phyloP scores from a whole-genome alignment of 805 yeast genomes.

The Cyberlindnera misumaiensis region DNA sequence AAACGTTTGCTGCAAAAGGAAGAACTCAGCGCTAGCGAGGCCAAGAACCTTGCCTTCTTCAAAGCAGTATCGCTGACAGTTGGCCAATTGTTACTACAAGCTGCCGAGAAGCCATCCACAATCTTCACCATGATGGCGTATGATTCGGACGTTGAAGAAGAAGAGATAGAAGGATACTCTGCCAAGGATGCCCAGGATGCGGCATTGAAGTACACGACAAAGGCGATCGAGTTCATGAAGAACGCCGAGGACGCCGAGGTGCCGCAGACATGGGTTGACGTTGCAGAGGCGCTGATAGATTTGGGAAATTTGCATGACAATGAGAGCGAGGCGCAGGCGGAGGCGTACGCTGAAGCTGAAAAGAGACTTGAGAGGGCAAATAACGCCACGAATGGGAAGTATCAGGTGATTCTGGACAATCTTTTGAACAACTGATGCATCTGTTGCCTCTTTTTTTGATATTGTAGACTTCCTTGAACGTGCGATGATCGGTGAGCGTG shows the following conservation, averaged over 20 bases:
- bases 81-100: conserved; percentile 58
- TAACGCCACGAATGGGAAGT: conserved; percentile 73
- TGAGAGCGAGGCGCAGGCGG: conserved; percentile 62
- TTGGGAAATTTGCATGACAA: conserved; percentile 67
- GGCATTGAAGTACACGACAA: conserved; percentile 40
- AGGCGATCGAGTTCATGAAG: conserved; percentile 52
- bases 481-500: no score
- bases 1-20: conserved; percentile 10
- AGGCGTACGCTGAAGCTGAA: conserved; percentile 64
- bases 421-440: conserved; percentile 21
- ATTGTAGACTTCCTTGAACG: not conserved
- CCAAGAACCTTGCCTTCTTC: conserved; percentile 23
- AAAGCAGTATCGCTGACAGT: conserved; percentile 40
- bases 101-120: conserved; percentile 55
- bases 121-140: conserved; percentile 52
- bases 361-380: conserved; percentile 61
- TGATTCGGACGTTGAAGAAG: conserved; percentile 41
- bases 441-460: not conserved
- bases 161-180: conserved; percentile 18
- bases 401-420: conserved; percentile 55
- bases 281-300: conserved; percentile 81
- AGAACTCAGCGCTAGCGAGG: conserved; percentile 12
- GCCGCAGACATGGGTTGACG: conserved; percentile 73
- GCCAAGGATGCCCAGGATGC: conserved; percentile 40
- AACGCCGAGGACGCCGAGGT: conserved; percentile 63